Evolutionary conservation across 305 asterid genomes (phyloP), one percentile per base, ranked within the genome.

Genomic region (Striga hermonthica): DNA sequence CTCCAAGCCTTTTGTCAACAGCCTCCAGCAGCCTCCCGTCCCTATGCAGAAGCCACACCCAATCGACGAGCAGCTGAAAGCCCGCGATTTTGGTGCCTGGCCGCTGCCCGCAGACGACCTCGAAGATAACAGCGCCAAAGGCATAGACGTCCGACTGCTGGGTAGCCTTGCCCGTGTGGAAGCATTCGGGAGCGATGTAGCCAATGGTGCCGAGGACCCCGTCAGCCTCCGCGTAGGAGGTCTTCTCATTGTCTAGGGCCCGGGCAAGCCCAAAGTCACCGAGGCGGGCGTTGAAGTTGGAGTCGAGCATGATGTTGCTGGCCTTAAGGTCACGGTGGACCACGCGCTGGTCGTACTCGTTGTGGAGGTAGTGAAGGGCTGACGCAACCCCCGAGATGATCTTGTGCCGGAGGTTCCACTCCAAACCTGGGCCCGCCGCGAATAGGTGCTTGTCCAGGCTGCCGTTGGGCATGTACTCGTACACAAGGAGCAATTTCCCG

Each of bases 201-300:
- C 98, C 98, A 78, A 86, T 77, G 1, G 98, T 93, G 44, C 98
- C 97, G 1, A 76, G 65, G 2, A 93, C 83, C 1, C 97, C 97
- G 48, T 84, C 96, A 0, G 90, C 97, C 58, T 90, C 97, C 0
- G 86, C 86, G 36, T 89, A 93, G 0, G 96, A 93, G 45, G 96
- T 90, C 61, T 77, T 86, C 54, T 79, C 98, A 5, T 93, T 87
- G 39, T 93, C 98, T 2, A 90, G 53, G 6, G 91, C 97, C 12
- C 97, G 84, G 4, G 98, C 98, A 7, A 88, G 97, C 62, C 97
- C 97, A 6, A 93, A 93, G 53, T 88, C 98, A 1, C 98, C 97
- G 0, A 92, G 82, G 8, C 96, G 89, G 4, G 98, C 87, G 9
- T 86, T 84, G 83, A 87, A 92, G 73, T 84, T 64, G 67, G 84